These are phyloP conservation scores for Lolium multiflorum DNA, from an alignment of 176 grass and related monocot genomes.

Conservation along the genomic window DNA sequence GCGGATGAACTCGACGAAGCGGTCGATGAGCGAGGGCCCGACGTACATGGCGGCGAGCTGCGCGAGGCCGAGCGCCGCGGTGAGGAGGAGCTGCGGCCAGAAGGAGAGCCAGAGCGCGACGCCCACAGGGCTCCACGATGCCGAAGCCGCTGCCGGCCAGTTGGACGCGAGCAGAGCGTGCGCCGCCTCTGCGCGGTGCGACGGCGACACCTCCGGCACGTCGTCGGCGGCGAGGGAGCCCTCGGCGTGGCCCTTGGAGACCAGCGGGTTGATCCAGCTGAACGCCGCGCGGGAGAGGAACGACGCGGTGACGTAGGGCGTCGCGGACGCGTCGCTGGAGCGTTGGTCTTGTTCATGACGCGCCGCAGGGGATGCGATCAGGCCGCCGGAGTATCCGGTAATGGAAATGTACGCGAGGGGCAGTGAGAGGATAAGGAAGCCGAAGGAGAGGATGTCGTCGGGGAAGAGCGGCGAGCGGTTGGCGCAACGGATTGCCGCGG, in stretches of 20 bases:
- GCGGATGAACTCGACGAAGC: no score
- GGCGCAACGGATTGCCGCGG: not conserved
- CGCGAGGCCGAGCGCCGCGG: no score
- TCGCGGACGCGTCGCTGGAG: not conserved
- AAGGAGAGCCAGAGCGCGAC: no score
- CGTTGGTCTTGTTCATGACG: not conserved
- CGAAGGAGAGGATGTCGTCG: conserved; percentile 38
- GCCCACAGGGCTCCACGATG: no score
- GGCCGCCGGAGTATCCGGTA: not conserved
- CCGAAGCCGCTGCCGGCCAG: no score
- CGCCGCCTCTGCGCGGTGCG: no score
- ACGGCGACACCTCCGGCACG: conserved; percentile 5
- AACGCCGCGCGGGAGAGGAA: conserved; percentile 46
- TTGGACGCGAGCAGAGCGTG: no score
- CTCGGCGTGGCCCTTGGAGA: conserved; percentile 29
- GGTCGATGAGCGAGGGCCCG: no score
- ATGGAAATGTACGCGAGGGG: conserved; percentile 18
- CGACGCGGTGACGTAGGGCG: conserved; percentile 39
- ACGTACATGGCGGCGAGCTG: no score
- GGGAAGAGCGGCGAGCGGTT: conserved; percentile 16
- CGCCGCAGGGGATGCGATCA: no score
- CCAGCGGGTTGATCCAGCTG: conserved; percentile 49
- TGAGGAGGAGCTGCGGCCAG: no score
- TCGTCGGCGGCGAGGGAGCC: conserved; percentile 2
- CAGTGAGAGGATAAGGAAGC: conserved; percentile 17